Conservation (phyloP, 2,329 filamentous ascomycete species). For the Lecanicillium sp. region DNA sequence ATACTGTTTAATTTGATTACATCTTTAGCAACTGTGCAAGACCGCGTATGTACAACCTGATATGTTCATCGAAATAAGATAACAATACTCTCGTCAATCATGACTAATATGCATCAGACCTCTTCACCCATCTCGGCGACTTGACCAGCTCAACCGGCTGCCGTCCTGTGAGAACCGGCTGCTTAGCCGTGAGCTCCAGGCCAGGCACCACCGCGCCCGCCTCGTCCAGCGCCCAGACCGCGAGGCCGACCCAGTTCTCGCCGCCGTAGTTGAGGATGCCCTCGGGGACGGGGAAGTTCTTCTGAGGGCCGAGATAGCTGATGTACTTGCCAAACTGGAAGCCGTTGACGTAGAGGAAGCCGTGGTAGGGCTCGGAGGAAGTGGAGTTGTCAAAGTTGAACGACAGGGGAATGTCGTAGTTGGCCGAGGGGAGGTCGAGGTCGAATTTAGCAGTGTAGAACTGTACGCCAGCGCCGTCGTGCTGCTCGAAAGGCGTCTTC, state of each 20-base stretch:
- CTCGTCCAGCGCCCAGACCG: slow-evolving; percentile 44
- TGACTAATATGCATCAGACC: slow-evolving; percentile 45
- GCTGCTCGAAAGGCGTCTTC: slow-evolving; percentile 7
- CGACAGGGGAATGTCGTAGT: slow-evolving; percentile 51
- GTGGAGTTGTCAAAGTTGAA: slow-evolving; percentile 46
- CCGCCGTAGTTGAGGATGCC: slow-evolving; percentile 62
- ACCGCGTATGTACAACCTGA: neutral
- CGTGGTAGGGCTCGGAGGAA: slow-evolving; percentile 38
- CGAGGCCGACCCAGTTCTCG: slow-evolving; percentile 59
- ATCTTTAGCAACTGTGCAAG: neutral
- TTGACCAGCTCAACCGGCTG: slow-evolving; percentile 34
- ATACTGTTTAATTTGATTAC: too few species aligned
- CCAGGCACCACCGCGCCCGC: slow-evolving; percentile 24
- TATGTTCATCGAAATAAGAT: neutral
- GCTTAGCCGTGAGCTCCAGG: slow-evolving; percentile 43
- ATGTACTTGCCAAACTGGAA: slow-evolving; percentile 54
- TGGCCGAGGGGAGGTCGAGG: slow-evolving; percentile 41
- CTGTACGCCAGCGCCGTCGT: slow-evolving; percentile 40
- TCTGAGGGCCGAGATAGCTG: slow-evolving; percentile 64
- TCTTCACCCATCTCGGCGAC: slow-evolving; percentile 38
- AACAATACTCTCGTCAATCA: neutral
- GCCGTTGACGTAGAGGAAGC: slow-evolving; percentile 62
- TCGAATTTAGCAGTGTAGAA: slow-evolving; percentile 50
- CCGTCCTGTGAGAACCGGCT: too few species aligned
- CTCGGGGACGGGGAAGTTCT: slow-evolving; percentile 60